Evolutionary conservation across 2,329 filamentous ascomycete genomes (phyloP).

Genomic region (Botryotinia narcissicola): DNA sequence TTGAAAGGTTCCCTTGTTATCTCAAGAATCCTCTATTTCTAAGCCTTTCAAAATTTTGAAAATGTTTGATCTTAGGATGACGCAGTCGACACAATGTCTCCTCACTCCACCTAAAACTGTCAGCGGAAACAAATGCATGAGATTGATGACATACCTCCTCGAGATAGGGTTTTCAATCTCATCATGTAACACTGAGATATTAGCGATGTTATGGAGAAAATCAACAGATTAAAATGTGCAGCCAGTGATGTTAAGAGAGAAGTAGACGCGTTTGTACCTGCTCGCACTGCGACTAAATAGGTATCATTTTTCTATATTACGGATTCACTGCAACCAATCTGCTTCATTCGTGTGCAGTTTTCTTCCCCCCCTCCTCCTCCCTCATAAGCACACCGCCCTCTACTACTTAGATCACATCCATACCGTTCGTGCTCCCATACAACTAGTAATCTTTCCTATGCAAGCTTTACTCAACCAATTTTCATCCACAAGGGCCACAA

Average conservation of each 20-base stretch:
- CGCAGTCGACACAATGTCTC: neutral
- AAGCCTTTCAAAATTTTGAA: neutral
- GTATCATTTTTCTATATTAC: conserved; percentile 20
- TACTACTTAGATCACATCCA: neutral
- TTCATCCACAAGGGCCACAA: conserved; percentile 5
- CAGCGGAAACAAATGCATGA: neutral
- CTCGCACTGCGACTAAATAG: neutral
- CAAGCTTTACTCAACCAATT: neutral
- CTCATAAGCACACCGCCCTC: neutral
- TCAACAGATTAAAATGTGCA: neutral
- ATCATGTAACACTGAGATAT: neutral
- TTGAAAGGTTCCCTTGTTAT: neutral
- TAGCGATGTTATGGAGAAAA: neutral
- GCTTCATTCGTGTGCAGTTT: conserved; percentile 15
- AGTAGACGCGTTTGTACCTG: neutral
- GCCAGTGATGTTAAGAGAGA: neutral
- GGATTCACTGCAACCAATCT: conserved; percentile 6
- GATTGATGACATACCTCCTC: neutral
- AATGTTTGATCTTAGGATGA: neutral
- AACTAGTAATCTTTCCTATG: conserved; percentile 6
- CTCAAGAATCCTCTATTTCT: neutral
- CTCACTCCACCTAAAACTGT: neutral
- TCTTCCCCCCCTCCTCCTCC: neutral
- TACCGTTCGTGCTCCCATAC: neutral
- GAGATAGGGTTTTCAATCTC: neutral